Percentiles rank a stretch among this genome's conserved stretches.
phyloP scores from a whole-genome alignment of 169 alveolate genomes.

The Hepatocystis sp. region DNA sequence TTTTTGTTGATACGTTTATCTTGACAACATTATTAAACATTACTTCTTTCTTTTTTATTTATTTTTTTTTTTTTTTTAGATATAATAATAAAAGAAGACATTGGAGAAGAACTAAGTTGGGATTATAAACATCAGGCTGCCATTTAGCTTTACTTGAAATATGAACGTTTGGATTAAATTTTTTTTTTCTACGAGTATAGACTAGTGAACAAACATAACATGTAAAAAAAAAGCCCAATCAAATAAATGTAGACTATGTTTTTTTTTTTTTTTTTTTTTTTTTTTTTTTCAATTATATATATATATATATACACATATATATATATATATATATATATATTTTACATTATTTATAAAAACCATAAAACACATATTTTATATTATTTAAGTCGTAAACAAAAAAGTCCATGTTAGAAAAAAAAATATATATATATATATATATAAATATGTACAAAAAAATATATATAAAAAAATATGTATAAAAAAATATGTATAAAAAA shows the following conservation, averaged over 20 bases:
- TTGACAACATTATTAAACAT: background rate
- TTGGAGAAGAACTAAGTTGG: conserved; percentile 98
- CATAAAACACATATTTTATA: background rate
- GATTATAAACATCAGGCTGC: conserved; percentile 83
- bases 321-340: background rate
- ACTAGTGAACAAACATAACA: too few species aligned
- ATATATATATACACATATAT: background rate
- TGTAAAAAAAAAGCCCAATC: too few species aligned
- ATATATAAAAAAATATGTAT: too few species aligned
- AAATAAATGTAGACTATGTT: too few species aligned
- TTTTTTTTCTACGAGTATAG: too few species aligned
- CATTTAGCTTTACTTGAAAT: background rate
- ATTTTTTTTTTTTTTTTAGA: conserved; percentile 83
- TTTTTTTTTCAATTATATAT: background rate
- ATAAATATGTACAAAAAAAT: too few species aligned
- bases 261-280: conserved; percentile 3
- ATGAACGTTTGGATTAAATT: too few species aligned
- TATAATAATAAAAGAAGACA: conserved; percentile 96
- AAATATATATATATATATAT: too few species aligned
- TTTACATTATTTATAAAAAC: background rate
- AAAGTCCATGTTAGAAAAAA: background rate
- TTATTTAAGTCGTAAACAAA: background rate
- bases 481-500: too few species aligned
- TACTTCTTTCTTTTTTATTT: background rate
- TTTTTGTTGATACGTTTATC: background rate